phyloP scores from a whole-genome alignment of 768 basidiomycete genomes.

The Tylopilus sp. region DNA sequence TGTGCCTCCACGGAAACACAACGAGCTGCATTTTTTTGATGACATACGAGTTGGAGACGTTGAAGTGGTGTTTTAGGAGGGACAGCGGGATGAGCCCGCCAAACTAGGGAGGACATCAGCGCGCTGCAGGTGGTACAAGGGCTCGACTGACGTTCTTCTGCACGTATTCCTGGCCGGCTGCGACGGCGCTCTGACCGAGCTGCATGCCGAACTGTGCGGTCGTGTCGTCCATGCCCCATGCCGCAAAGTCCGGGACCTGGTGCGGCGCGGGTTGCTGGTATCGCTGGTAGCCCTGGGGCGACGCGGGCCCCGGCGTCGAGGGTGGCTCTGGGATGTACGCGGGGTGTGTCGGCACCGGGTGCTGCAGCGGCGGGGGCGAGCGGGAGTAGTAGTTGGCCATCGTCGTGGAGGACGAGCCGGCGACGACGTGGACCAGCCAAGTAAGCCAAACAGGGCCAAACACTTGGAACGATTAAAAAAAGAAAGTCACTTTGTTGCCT shows the following conservation, averaged over 20 bases:
- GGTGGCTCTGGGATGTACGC: constrained; percentile 83
- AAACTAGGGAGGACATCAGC: constrained; percentile 46
- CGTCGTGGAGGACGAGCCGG: neutral
- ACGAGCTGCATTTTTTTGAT: constrained; percentile 83
- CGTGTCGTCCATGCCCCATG: constrained; percentile 87
- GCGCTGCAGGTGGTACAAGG: neutral
- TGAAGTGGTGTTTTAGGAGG: constrained; percentile 86
- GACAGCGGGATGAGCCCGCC: constrained; percentile 73
- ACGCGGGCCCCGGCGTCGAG: constrained; percentile 63
- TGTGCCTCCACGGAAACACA: constrained; percentile 94
- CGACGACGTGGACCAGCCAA: constrained; percentile 10
- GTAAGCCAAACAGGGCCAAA: constrained; percentile 19
- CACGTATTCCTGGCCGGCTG: constrained; percentile 93
- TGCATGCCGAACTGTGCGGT: constrained; percentile 97
- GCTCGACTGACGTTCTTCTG: constrained; percentile 76
- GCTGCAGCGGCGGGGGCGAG: constrained; percentile 79
- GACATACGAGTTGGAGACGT: constrained; percentile 95
- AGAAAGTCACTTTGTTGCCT: neutral
- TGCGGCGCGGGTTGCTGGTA: constrained; percentile 35
- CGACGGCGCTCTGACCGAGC: constrained; percentile 85
- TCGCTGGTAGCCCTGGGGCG: constrained; percentile 50
- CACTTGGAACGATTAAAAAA: constrained; percentile 16
- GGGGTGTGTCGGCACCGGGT: constrained; percentile 86
- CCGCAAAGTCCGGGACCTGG: constrained; percentile 48
- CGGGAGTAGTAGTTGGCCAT: constrained; percentile 39